phyloP scores from a whole-genome alignment of 2,329 filamentous ascomycete genomes.

The Penicillium italicum region DNA sequence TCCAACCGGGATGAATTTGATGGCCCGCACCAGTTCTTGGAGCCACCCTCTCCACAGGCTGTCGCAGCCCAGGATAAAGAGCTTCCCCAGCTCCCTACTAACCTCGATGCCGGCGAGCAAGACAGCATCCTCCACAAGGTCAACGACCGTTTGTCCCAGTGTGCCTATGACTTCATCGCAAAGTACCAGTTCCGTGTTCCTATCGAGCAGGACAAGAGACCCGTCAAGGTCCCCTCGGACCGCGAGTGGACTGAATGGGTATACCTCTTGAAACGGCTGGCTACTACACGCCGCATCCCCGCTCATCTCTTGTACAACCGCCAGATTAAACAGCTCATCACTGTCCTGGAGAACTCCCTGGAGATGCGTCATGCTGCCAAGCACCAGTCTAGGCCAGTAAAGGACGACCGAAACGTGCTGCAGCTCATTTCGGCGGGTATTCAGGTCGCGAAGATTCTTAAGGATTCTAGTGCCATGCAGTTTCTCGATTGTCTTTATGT shows the following conservation, averaged over 20 bases:
- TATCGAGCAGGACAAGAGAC: slow-evolving; percentile 75
- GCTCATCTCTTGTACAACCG: slow-evolving; percentile 81
- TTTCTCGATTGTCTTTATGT: slow-evolving; percentile 78
- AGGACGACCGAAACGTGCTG: slow-evolving; percentile 84
- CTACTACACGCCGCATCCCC: slow-evolving; percentile 80
- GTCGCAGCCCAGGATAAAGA: slow-evolving; percentile 75
- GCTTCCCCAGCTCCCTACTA: slow-evolving; percentile 75
- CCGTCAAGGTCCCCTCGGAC: slow-evolving; percentile 69
- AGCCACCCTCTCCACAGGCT: slow-evolving; percentile 66
- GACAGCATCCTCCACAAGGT: slow-evolving; percentile 75
- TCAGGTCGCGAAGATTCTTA: slow-evolving; percentile 82
- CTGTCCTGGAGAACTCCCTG: slow-evolving; percentile 80
- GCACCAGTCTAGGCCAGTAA: slow-evolving; percentile 75
- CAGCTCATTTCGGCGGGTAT: slow-evolving; percentile 83
- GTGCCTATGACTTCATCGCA: slow-evolving; percentile 84
- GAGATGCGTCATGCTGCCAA: slow-evolving; percentile 84
- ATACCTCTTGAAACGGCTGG: slow-evolving; percentile 77
- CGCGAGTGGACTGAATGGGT: slow-evolving; percentile 92
- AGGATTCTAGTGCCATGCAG: slow-evolving; percentile 79
- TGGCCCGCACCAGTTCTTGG: slow-evolving; percentile 77
- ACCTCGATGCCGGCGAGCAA: slow-evolving; percentile 78
- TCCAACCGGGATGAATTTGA: slow-evolving; percentile 88
- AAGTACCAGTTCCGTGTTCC: slow-evolving; percentile 90
- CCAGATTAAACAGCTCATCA: slow-evolving; percentile 88
- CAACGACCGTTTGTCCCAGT: slow-evolving; percentile 79